Conservation (phyloP, 805 yeast species). For the Candida suzukii region DNA sequence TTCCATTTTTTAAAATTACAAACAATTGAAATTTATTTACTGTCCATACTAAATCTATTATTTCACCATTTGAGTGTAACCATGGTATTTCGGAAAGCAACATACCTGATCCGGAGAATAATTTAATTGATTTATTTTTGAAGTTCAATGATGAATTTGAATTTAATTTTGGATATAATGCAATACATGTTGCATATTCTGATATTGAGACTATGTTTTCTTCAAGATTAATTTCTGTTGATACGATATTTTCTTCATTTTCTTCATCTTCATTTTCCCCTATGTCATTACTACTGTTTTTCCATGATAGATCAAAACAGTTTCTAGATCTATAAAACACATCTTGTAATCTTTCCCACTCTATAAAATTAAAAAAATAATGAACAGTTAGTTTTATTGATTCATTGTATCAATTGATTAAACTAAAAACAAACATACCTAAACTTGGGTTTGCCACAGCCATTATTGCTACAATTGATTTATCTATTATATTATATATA, state of each 20-base stretch:
- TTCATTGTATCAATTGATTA: not conserved
- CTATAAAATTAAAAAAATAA: conserved; percentile 33
- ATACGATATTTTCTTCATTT: not conserved
- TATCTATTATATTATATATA: too few relatives aligned
- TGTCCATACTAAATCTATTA: conserved; percentile 49
- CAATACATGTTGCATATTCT: conserved; percentile 48
- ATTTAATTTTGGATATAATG: conserved; percentile 31
- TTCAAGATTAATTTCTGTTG: conserved; percentile 26
- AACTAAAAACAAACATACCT: conserved; percentile 13
- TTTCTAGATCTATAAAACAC: conserved; percentile 59
- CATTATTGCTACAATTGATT: too few relatives aligned
- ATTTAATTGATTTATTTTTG: conserved; percentile 12
- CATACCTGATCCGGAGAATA: conserved; percentile 29
- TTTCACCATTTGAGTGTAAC: conserved; percentile 43
- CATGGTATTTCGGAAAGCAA: conserved; percentile 26
- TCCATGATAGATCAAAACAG: conserved; percentile 52
- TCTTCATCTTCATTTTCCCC: not conserved
- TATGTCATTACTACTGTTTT: conserved; percentile 6
- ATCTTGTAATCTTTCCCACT: conserved; percentile 76
- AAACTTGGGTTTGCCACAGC: conserved; percentile 23
- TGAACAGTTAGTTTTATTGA: not conserved
- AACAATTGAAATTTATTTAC: conserved; percentile 46
- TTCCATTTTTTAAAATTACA: conserved; percentile 46
- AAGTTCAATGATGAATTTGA: not conserved
- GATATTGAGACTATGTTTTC: conserved; percentile 44